Evolutionary conservation across 352 stramenopile genomes (phyloP), one percentile per base, ranked within the genome.

Genomic region (Aphanomyces euteiches): DNA sequence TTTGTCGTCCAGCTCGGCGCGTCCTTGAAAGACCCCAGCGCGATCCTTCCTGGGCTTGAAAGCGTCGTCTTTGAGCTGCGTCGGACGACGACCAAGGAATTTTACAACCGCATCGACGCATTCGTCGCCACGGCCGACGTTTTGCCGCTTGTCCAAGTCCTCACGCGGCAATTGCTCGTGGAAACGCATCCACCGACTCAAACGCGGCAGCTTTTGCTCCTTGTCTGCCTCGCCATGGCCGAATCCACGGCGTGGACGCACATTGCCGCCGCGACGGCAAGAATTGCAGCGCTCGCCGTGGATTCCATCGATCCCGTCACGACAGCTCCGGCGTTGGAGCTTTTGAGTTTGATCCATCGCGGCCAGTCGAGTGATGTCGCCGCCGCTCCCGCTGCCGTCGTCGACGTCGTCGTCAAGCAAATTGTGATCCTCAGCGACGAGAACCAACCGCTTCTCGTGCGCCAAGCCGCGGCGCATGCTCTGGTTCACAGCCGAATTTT

Each of bases 151-250:
- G 75, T 84, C 28, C 15, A 48, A 1, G 72, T 85, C 61, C 63
- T 93, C 5, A 73, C 76, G 41, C 45, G 66, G 10, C 85, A 90
- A 69, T 68, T 90, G 28, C 48, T 83, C 12, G 70, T 82, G 8
- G 85, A 93, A 60, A 80, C 79, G 6, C 84, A 93, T 48, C 85
- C 85, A n/a, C 89, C 85, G 63, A 73, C 90, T 19, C 79, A 79
- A 47, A 75, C 75, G 5, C 81, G 82, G 43, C 76, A 85, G 56
- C 73, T 92, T 8, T 69, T 87, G 50, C 50, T 91, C 38, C 72
- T 91, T 0, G 72, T 88, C 8, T 50, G 17, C 17, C 37, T 69
- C 10, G 17, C 37, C 8, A 19, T 7, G 6, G 3, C 65, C 2
- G 47, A 28, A 1, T 41, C 28, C 10, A n/a, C n/a, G 6, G 6